Evolutionary conservation across 2,329 filamentous ascomycete species (phyloP), one percentile per base, ranked within the genome.

Genomic region (Fusarium verrucosum): DNA sequence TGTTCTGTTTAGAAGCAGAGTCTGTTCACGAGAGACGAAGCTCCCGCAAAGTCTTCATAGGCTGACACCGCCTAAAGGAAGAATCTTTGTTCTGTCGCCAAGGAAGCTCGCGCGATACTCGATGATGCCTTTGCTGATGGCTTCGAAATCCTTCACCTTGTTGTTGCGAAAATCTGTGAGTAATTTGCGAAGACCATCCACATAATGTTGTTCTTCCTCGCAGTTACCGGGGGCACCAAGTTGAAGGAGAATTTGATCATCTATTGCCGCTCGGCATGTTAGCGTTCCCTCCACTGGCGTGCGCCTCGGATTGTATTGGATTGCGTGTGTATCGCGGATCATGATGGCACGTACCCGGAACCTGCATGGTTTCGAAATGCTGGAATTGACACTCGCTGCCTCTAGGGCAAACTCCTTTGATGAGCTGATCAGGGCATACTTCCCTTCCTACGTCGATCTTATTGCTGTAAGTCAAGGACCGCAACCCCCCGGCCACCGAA

Each of bases 401-500:
- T 68, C 89, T 89, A 26, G 84, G 77, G 65, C 95, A 98, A 67
- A 83, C 80, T 60, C 87, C 87, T 49, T 88, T 88, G 43, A 83
- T 82, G 63, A 91, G 80, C 76, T 96, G 92, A 71, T 87, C 89
- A 33, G 87, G 89, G 77, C 95, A 99, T 44, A 98, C 74, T 62
- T 86, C 85, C 69, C 85, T 88, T 60, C 87, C 83, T 22, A 88
- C 83, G 74, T 97, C 88, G 77, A 99, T 96, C 69, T 89, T 89
- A 78, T 96, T 92, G 79, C 92, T 97, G 80, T 94, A 98, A 38
- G 94, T 98, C 81, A 96, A 83, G 65, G 95, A 98, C 74, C 90
- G 89, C 73, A 93, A 89, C 38, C 94, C 94, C 62, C 89, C 90
- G 53, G 86, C 75, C 55, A 97, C 88, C 54, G 86, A 81, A 45